phyloP scores from a whole-genome alignment of 345 rosid species.

The Syzygium oleosum region DNA sequence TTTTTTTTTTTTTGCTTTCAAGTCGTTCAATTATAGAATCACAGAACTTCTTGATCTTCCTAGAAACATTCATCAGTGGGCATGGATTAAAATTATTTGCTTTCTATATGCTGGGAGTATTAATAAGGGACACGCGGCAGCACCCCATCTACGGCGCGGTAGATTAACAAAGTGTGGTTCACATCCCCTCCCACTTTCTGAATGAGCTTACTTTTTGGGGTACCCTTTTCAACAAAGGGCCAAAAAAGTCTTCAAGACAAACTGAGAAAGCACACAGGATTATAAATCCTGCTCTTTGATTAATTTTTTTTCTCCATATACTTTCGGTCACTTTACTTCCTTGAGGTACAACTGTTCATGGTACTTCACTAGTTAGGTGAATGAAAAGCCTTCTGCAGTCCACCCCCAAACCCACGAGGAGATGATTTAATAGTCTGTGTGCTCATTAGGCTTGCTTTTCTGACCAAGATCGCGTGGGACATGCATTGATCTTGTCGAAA shows the following conservation, averaged over 20 bases:
- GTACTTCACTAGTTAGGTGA: neutral
- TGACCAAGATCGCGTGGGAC: neutral
- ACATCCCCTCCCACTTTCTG: neutral
- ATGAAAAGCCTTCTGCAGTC: neutral
- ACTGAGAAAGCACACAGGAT: neutral
- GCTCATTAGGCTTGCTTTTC: neutral
- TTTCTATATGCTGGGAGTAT: neutral
- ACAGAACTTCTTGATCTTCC: neutral
- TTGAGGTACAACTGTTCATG: neutral
- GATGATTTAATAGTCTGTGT: neutral
- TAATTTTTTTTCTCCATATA: neutral
- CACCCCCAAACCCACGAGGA: neutral
- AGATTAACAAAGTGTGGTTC: neutral
- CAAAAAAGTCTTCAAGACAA: neutral
- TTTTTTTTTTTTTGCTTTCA: neutral
- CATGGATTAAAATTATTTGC: neutral
- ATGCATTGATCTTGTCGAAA: neutral
- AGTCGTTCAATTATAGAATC: neutral
- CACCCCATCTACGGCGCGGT: constrained; percentile 12
- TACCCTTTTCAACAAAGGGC: neutral
- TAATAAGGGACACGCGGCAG: constrained; percentile 22
- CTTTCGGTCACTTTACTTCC: constrained; percentile 2
- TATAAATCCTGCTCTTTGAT: neutral
- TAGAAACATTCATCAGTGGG: neutral
- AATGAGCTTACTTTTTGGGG: neutral